Conservation (phyloP, 73 alveolate species). For the Tetrahymena thermophila region DNA sequence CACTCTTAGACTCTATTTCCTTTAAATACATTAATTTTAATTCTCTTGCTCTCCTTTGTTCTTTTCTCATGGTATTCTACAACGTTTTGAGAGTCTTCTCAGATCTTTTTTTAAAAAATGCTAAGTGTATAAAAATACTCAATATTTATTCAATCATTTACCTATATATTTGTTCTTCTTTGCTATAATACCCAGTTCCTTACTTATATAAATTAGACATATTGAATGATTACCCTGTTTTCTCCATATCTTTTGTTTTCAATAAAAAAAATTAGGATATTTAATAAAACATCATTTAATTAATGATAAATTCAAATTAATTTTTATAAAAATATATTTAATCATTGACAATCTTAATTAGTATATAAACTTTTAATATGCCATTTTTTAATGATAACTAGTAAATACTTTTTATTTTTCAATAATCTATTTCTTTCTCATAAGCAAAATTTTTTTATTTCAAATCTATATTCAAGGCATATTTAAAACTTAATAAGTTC, state of each 20-base stretch:
- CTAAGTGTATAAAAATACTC: background rate
- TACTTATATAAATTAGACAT: background rate
- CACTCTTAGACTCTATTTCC: conserved; percentile 63
- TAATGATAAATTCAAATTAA: no score
- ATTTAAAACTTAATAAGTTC: no score
- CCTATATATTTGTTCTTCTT: background rate
- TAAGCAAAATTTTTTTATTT: no score
- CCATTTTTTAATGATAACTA: no score
- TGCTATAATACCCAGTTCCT: background rate
- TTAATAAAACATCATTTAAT: no score
- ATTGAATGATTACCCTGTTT: background rate
- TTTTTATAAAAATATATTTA: no score
- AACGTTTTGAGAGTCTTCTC: conserved; percentile 23
- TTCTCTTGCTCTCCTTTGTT: conserved; percentile 56
- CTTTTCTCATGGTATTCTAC: conserved; percentile 29
- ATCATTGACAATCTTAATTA: no score
- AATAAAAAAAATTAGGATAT: no score
- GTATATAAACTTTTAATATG: no score
- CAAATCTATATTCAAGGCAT: no score
- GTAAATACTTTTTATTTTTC: no score
- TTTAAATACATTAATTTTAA: conserved; percentile 44
- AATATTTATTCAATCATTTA: background rate
- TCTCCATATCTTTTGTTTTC: background rate
- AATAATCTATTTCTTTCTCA: no score
- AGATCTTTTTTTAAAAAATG: background rate